A percentile compares a stretch with the other conserved stretches of the same genome.
Evolutionary conservation across 2,329 filamentous ascomycete species (phyloP).

Genomic region (Arthrobotrys sinensis): DNA sequence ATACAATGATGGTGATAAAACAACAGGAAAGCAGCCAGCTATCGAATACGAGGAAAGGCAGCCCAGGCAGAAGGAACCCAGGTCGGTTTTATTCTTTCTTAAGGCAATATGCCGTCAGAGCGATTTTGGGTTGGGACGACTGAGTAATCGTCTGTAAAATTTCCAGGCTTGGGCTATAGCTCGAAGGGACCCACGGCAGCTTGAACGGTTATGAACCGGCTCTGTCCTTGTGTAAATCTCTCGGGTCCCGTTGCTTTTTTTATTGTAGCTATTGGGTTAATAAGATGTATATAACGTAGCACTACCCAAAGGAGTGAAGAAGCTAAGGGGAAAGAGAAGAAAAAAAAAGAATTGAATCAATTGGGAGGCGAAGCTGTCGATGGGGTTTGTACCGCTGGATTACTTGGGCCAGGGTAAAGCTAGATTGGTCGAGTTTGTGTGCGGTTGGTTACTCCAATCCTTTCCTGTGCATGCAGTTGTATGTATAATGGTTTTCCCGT

Average conservation of each 20-base stretch:
- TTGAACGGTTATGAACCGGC: slow-evolving; percentile 49
- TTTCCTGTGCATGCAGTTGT: slow-evolving; percentile 18
- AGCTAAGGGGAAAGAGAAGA: slow-evolving; percentile 5
- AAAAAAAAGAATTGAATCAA: slow-evolving; percentile 35
- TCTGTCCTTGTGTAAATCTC: slow-evolving; percentile 57
- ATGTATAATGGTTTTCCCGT: background rate
- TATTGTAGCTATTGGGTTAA: slow-evolving; percentile 23
- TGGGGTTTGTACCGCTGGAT: slow-evolving; percentile 10
- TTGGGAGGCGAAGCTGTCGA: slow-evolving; percentile 30
- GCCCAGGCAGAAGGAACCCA: slow-evolving; percentile 35
- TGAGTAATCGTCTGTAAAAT: slow-evolving; percentile 43
- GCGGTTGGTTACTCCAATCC: slow-evolving; percentile 32
- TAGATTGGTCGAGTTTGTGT: slow-evolving; percentile 28
- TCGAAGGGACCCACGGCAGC: slow-evolving; percentile 41
- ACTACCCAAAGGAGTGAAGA: slow-evolving; percentile 54
- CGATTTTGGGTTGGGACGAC: slow-evolving; percentile 47
- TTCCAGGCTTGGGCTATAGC: slow-evolving; percentile 49
- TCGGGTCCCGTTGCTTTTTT: slow-evolving; percentile 51
- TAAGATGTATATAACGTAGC: slow-evolving; percentile 58
- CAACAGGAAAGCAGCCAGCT: slow-evolving; percentile 29
- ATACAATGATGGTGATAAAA: slow-evolving; percentile 34
- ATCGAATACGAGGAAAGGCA: slow-evolving; percentile 7
- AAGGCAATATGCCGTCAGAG: slow-evolving; percentile 46
- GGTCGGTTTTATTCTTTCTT: slow-evolving; percentile 43
- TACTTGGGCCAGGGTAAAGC: slow-evolving; percentile 28